Base-by-base conservation (phyloP, 108 stramenopile genomes). In the Cyclotella sp. region DNA sequence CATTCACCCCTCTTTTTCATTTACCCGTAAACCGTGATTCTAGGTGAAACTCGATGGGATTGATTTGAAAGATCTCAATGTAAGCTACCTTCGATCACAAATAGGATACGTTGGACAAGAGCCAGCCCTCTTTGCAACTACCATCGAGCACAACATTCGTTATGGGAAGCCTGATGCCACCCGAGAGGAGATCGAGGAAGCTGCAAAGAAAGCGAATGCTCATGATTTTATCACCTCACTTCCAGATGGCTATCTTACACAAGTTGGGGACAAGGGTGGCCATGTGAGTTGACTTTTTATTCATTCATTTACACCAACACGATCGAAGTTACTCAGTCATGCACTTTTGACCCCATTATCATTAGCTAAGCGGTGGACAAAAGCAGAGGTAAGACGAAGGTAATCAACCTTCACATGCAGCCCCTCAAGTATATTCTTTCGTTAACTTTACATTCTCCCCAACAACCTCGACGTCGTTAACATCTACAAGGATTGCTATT, bases 21-120 rank as follows among this genome's bases (percentile, higher is more conserved):
- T 19, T 8, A 19, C 3, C 3, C 19, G 3, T 19, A 51, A 51
- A 19, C 19, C 49, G 19, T 51, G 19, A 8, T 19, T 19, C 3
- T 51, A 51, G 49, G 19, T 51, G 19, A 59, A 55, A 21, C 54
- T 99, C 15, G 97, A 99, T 66, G 99, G 96, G 27, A 73, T 71
- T n/a, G 85, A 98, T 74, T 58, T 98, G 30, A 79, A 82, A 39
- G 86, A 90, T 44, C 46, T 97, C 62, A 95, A 98, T 70, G 89
- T 96, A n/a, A 60, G 61, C 22, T 79, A 88, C 55, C 82, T 98
- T 13, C 84, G 99, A 8, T 60, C 60, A 18, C 58, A 89, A 40
- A 90, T 98, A 49, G 99, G 98, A 10, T 88, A 95, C 27, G 99
- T 99, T 1, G 83, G 87, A 15, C 98, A 99, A 77, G 98, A 98